Evolutionary conservation across 1,284 basidiomycete species (phyloP), one percentile per base, ranked within the genome.

Genomic region (Cryptococcus sp.): DNA sequence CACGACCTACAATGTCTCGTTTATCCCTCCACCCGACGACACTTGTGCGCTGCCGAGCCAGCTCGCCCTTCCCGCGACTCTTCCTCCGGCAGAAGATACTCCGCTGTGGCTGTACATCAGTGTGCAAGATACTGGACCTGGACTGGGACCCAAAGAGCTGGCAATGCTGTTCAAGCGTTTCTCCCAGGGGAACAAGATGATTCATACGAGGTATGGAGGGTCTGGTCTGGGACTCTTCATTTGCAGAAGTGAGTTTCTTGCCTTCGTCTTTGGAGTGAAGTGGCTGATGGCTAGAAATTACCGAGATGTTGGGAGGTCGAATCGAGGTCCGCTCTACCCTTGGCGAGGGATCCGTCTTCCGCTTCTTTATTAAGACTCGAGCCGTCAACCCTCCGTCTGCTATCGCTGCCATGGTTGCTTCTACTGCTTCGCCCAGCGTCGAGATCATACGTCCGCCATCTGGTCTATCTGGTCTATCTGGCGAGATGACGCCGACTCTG

Each of bases 211-310:
- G 26, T 74, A 70, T 46, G 73, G 73, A 7, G 73, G 73, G 11
- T 65, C 60, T 6, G 72, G 72, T 14, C 56, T 74, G 5, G 73
- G 72, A 0, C 45, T 74, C 37, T 74, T 70, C 56, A 68, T 71
- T 43, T 69, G 68, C 52, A 54, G 60, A 52, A 62, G 60, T 58
- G 47, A 47, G 59, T 62, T n/a, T n/a, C n/a, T n/a, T n/a, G n/a
- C n/a, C n/a, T n/a, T n/a, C 38, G 14, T 6, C 11, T 41, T 23
- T 2, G 16, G 21, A 11, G 34, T 26, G 19, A 22, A 46, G 5
- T 22, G 6, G 54, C 38, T 53, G 53, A 51, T 37, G 39, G 12
- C n/a, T 35, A 58, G 57, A 63, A 48, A 69, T 71, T 43, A 65
- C 66, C 14, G 68, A 72, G 48, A 50, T 71, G 10, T 59, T 68